Conservation (phyloP, 495 filamentous ascomycete species). For the Daldinia grandis region DNA sequence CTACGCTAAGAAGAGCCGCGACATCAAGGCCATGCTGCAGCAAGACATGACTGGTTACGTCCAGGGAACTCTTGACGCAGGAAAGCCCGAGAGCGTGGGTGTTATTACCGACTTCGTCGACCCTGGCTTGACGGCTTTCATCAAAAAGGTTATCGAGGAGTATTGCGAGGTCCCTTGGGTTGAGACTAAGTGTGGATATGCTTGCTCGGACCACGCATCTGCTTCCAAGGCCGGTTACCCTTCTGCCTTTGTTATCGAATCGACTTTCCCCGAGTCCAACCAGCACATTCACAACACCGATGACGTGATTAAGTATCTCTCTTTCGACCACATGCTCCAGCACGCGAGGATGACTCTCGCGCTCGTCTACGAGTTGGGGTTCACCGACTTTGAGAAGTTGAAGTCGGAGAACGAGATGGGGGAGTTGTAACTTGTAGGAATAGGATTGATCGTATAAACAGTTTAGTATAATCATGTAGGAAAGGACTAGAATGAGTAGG, state of each 20-base stretch:
- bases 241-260: constrained; percentile 95
- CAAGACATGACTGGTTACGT: constrained; percentile 98
- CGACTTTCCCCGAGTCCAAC: constrained; percentile 82
- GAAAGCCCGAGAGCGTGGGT: constrained; percentile 84
- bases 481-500: not conserved
- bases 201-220: constrained; percentile 96
- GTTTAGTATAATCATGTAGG: not conserved
- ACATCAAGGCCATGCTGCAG: constrained; percentile 97
- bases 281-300: constrained; percentile 91
- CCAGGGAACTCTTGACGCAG: constrained; percentile 82
- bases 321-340: constrained; percentile 97
- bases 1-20: constrained; percentile 78
- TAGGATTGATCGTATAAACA: not conserved
- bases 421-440: constrained; percentile 43
- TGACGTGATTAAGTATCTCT: constrained; percentile 86
- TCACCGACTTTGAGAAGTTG: constrained; percentile 61
- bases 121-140: constrained; percentile 81
- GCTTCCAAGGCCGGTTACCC: constrained; percentile 96
- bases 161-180: constrained; percentile 93
- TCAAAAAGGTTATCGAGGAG: constrained; percentile 85
- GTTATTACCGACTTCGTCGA: constrained; percentile 96
- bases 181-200: constrained; percentile 95
- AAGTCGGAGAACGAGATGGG: constrained; percentile 46
- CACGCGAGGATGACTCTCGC: constrained; percentile 92
- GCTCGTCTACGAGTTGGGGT: constrained; percentile 87